These are phyloP conservation scores for Penicillium pancosmium DNA, from an alignment of 495 filamentous ascomycete species.

Conservation along the genomic window DNA sequence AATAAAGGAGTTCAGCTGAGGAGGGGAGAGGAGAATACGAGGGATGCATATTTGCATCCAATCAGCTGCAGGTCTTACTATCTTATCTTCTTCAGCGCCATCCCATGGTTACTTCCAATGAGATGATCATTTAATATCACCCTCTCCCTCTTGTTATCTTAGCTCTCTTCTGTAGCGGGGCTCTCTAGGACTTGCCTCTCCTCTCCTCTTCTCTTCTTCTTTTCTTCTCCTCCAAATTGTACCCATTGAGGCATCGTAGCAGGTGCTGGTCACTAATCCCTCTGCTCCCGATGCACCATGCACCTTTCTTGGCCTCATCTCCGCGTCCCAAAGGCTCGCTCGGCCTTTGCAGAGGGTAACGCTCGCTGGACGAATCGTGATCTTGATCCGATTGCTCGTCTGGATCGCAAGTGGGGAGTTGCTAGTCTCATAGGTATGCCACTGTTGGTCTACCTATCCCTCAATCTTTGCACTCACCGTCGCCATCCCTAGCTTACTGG, in stretches of 20 bases:
- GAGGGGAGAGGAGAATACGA: background rate
- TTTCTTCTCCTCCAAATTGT: background rate
- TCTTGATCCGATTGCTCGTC: conserved; percentile 46
- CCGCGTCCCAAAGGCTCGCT: conserved; percentile 37
- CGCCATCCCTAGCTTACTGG: conserved; percentile 56
- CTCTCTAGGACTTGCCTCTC: background rate
- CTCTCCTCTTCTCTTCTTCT: background rate
- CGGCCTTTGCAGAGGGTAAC: conserved; percentile 44
- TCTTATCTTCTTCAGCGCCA: conserved; percentile 7
- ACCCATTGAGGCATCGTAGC: background rate
- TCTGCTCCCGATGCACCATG: conserved; percentile 14
- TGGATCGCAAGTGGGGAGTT: conserved; percentile 47
- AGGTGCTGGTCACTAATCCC: background rate
- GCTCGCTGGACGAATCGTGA: conserved; percentile 48
- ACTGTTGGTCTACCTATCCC: background rate
- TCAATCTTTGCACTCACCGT: background rate
- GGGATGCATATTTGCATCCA: background rate
- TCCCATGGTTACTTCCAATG: background rate
- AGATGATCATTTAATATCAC: background rate
- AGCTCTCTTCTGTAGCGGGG: no score
- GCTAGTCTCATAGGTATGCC: conserved; percentile 40
- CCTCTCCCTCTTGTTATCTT: background rate
- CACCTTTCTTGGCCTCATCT: conserved; percentile 32
- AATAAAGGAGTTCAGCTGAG: background rate
- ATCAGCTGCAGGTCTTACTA: conserved; percentile 4